Evolutionary conservation across 129 eudicot genomes (phyloP), one percentile per base, ranked within the genome.

Genomic region (Chrysanthemum lavandulifolium): DNA sequence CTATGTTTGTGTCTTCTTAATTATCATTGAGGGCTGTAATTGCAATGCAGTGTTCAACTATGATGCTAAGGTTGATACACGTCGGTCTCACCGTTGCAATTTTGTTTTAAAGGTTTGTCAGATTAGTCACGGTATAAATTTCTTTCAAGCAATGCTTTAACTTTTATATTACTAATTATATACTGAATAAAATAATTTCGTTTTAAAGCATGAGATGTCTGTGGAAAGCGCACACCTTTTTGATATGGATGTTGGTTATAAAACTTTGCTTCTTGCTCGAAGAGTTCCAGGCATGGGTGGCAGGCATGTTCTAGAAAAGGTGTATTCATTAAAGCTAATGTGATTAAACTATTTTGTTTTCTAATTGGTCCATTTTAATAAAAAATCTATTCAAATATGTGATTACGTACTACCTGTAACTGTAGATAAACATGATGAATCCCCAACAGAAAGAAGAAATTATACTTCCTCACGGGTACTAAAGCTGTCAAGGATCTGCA

Each of bases 401-500:
- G 19, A 62, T 29, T 62, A 31, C 31, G 31, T 29, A 29, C 29
- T 62, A 31, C 43, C 27, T 62, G 48, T 14, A 14, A 62, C 15
- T 31, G 21, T 31, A 62, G 48, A 62, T 62, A 62, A 31, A 62
- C 67, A 62, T 62, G 49, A 31, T 33, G 33, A 62, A 62, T 10
- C 48, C 49, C 8, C 3, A 12, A 62, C 48, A 0, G 36, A 62
- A 62, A 11, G 67, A 62, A 29, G 67, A 31, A 62, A 62, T 62
- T 4, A 8, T 13, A 16, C 67, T 62, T 31, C 67, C 21, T 62
- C n/a, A 2, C n/a, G 23, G 13, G 67, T 18, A 62, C 67, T 31
- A 62, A 62, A 29, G 67, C 49, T 29, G 69, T 65, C 69, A 40
- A 65, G 27, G 69, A 65, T 65, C 69, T 65, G 2, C 53, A 65